Conservation (phyloP, 2,329 filamentous ascomycete genomes). For the Aspergillus transmontanensis region DNA sequence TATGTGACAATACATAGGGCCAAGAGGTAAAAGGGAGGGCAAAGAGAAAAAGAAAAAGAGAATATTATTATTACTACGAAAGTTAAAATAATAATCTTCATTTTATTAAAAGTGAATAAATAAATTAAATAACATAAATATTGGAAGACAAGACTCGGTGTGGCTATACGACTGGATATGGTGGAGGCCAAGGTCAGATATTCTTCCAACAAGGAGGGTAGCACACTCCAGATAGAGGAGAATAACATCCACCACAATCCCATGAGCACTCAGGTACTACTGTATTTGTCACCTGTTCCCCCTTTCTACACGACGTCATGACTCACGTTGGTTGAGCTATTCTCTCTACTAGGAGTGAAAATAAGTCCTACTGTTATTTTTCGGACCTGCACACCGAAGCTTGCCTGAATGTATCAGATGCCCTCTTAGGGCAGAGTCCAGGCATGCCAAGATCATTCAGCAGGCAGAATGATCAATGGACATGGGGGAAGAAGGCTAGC, state of each 20-base stretch:
- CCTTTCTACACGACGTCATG: conserved; percentile 21
- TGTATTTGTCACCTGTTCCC: conserved; percentile 29
- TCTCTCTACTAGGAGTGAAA: conserved; percentile 1
- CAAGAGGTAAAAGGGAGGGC: background rate
- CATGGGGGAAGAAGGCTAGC: conserved; percentile 14
- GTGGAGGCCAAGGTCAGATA: conserved; percentile 18
- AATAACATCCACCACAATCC: conserved; percentile 24
- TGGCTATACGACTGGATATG: conserved; percentile 13
- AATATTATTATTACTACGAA: background rate
- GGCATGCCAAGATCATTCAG: conserved; percentile 21
- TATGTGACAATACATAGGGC: conserved; percentile 1
- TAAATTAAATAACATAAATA: background rate
- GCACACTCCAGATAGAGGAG: conserved; percentile 25
- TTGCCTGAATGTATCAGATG: conserved; percentile 25
- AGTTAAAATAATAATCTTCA: background rate
- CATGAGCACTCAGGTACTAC: conserved; percentile 30
- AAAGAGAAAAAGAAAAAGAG: background rate
- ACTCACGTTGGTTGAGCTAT: conserved; percentile 25
- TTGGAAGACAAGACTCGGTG: background rate
- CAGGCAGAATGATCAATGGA: conserved; percentile 20
- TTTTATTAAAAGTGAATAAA: background rate
- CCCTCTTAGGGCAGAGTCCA: conserved; percentile 17
- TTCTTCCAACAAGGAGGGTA: conserved; percentile 24
- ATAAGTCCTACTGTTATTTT: background rate
- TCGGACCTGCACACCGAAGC: conserved; percentile 9